Evolutionary conservation across 768 basidiomycete species (phyloP).

Genomic region (Tubosaeta brunneosetosa): DNA sequence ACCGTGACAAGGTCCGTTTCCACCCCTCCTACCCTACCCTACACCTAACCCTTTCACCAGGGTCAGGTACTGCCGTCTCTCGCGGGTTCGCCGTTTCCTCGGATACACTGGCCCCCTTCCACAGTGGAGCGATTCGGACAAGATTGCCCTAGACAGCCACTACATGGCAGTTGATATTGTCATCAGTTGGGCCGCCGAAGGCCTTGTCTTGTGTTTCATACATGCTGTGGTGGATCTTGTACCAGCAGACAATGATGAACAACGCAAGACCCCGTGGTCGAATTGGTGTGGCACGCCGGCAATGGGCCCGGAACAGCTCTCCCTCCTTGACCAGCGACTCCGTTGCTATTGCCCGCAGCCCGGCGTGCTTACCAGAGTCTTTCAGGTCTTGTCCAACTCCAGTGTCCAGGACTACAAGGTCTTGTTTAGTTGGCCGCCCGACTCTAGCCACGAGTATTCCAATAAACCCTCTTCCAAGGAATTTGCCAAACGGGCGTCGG

Average conservation of each 20-base stretch:
- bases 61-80: constrained; percentile 75
- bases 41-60: constrained; percentile 36
- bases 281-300: constrained; percentile 84
- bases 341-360: constrained; percentile 49
- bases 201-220: constrained; percentile 83
- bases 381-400: constrained; percentile 69
- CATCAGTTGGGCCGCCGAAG: constrained; percentile 85
- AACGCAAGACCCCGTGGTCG: constrained; percentile 69
- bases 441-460: constrained; percentile 39
- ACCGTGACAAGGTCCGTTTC: constrained; percentile 67
- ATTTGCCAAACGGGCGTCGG: constrained; percentile 57
- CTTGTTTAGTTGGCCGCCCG: constrained; percentile 75
- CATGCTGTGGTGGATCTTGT: constrained; percentile 76
- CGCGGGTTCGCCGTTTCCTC: constrained; percentile 66
- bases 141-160: constrained; percentile 61
- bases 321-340: constrained; percentile 57
- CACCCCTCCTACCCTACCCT: constrained; percentile 11
- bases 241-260: constrained; percentile 69
- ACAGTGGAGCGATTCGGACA: constrained; percentile 62
- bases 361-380: constrained; percentile 55
- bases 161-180: constrained; percentile 89
- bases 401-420: constrained; percentile 46
- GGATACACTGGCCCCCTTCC: constrained; percentile 56
- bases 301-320: constrained; percentile 54
- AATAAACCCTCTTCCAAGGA: constrained; percentile 41